Conservation (phyloP, 129 eudicot genomes). For the Lactuca saligna region DNA sequence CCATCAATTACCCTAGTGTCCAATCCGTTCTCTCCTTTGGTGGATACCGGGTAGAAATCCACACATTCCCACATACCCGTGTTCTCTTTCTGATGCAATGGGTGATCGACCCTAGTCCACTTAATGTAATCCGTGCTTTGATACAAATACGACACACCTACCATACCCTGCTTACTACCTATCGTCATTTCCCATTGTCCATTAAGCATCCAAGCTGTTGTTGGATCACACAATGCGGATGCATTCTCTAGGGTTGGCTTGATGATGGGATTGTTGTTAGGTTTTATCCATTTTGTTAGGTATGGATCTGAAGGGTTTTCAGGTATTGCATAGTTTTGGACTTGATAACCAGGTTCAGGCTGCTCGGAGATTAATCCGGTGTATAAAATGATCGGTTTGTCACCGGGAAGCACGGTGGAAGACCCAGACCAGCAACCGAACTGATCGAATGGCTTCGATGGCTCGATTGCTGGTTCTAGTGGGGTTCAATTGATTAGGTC, state of each 20-base stretch:
- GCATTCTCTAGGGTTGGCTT: conserved; percentile 31
- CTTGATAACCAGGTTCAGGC: conserved; percentile 43
- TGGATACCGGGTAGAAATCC: conserved; percentile 57
- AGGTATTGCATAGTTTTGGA: conserved; percentile 59
- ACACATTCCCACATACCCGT: conserved; percentile 71
- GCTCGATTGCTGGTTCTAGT: conserved; percentile 49
- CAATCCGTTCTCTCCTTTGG: conserved; percentile 23
- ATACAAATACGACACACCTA: conserved; percentile 41
- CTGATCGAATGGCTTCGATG: conserved; percentile 61
- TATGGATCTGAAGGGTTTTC: conserved; percentile 47
- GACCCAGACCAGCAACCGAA: conserved; percentile 71
- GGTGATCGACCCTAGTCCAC: conserved; percentile 41
- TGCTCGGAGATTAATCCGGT: conserved; percentile 35
- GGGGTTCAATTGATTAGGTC: conserved; percentile 72
- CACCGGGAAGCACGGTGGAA: conserved; percentile 46
- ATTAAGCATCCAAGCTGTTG: conserved; percentile 56
- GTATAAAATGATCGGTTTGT: conserved; percentile 49
- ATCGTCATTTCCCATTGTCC: conserved; percentile 45
- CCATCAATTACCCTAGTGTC: conserved; percentile 34
- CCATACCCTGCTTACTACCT: conserved; percentile 29
- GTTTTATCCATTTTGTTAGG: conserved; percentile 53
- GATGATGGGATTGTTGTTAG: conserved; percentile 43
- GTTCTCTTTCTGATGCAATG: conserved; percentile 32
- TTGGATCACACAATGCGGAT: conserved; percentile 51
- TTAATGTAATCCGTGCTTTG: conserved; percentile 46